phyloP scores from a whole-genome alignment of 2,329 filamentous ascomycete species.

The Colletotrichum sp. region DNA sequence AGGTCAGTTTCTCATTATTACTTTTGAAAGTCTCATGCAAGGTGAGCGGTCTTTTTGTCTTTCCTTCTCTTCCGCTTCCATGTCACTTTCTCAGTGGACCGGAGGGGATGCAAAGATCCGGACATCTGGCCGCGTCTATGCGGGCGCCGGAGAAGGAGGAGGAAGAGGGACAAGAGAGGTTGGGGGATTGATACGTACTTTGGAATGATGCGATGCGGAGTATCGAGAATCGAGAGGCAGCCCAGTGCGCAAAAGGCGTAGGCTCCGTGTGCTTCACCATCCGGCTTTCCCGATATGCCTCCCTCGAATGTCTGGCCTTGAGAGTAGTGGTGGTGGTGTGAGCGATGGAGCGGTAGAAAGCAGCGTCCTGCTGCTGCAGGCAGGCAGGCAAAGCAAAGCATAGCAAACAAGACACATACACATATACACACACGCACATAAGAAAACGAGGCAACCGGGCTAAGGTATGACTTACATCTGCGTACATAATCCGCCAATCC shows the following conservation, averaged over 20 bases:
- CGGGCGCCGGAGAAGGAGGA: not conserved
- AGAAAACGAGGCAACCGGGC: conserved; percentile 3
- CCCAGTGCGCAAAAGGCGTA: conserved; percentile 96
- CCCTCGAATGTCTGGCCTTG: conserved; percentile 92
- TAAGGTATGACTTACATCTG: conserved; percentile 65
- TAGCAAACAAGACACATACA: not conserved
- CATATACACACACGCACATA: not conserved
- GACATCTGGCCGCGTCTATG: not conserved
- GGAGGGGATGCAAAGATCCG: not conserved
- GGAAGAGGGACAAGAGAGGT: not conserved
- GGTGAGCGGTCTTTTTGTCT: not conserved
- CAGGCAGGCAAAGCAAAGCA: not conserved
- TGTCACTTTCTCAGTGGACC: conserved; percentile 40
- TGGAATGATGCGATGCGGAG: conserved; percentile 75
- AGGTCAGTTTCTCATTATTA: not conserved
- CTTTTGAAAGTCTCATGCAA: not conserved
- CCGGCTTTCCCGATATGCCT: conserved; percentile 85
- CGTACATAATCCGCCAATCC: conserved; percentile 81
- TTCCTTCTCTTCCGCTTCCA: conserved; percentile 25
- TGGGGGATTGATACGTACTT: conserved; percentile 56
- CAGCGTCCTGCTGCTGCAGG: not conserved
- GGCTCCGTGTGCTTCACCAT: conserved; percentile 91
- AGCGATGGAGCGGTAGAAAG: not conserved
- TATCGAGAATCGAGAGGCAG: conserved; percentile 84
- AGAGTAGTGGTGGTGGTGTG: not conserved